phyloP scores from a whole-genome alignment of 2,329 filamentous ascomycete species.

The Cercospora sojina region DNA sequence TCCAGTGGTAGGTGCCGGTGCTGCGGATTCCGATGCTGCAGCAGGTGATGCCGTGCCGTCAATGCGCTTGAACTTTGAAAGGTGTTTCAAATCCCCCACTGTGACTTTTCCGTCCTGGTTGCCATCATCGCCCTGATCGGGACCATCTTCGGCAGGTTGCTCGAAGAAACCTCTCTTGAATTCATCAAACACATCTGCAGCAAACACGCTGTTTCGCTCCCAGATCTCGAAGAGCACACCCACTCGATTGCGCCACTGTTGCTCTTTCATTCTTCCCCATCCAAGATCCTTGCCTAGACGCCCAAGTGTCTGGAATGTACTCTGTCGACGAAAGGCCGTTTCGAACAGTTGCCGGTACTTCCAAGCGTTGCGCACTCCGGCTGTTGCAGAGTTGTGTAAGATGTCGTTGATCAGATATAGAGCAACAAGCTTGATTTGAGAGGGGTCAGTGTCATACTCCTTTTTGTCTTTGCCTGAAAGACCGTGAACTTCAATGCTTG shows the following conservation, averaged over 20 bases:
- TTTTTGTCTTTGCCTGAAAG: constrained; percentile 35
- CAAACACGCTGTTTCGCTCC: constrained; percentile 66
- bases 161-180: constrained; percentile 71
- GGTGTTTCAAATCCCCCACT: constrained; percentile 28
- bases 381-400: constrained; percentile 71
- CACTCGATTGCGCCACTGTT: constrained; percentile 81
- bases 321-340: constrained; percentile 63
- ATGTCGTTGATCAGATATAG: constrained; percentile 81
- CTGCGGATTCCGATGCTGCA: constrained; percentile 22
- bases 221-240: constrained; percentile 68
- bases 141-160: constrained; percentile 64
- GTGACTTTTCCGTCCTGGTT: constrained; percentile 41
- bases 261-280: constrained; percentile 79
- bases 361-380: constrained; percentile 80
- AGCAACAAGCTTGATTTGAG: constrained; percentile 72
- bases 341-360: constrained; percentile 82
- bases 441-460: constrained; percentile 61
- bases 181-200: constrained; percentile 68
- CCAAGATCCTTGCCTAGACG: constrained; percentile 66
- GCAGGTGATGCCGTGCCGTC: constrained; percentile 45
- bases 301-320: constrained; percentile 74
- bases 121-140: constrained; percentile 42
- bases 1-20: constrained; percentile 9
- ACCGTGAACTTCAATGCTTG: constrained; percentile 40
- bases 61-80: constrained; percentile 52